Evolutionary conservation across 441 rosid genomes (phyloP).

Genomic region (Bruguiera hainesii): DNA sequence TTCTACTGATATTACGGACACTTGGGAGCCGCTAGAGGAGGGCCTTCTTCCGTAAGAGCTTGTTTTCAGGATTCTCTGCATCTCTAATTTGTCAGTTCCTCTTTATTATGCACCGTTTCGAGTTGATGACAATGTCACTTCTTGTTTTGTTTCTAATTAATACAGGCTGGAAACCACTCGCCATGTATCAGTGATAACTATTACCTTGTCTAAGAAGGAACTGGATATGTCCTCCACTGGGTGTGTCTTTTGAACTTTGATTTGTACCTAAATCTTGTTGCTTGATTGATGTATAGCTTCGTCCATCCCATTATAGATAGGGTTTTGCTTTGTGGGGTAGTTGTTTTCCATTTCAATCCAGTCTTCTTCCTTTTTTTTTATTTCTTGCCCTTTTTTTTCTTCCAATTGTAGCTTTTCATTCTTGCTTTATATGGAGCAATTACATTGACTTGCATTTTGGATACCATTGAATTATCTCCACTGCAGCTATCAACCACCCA

Average conservation of each 20-base stretch:
- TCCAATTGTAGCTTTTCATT: no score
- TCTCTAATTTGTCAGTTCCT: neutral
- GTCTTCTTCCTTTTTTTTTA: no score
- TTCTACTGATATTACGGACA: slow-evolving; percentile 45
- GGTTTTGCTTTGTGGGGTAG: no score
- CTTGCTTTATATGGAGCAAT: no score
- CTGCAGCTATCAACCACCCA: slow-evolving; percentile 44
- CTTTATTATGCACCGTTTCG: neutral
- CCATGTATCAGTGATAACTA: slow-evolving; percentile 46
- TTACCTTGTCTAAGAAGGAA: slow-evolving; percentile 41
- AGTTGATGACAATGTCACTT: neutral
- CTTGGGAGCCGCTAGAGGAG: slow-evolving; percentile 55
- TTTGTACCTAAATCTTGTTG: neutral
- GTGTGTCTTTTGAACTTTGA: slow-evolving; percentile 17
- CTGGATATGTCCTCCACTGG: slow-evolving; percentile 39
- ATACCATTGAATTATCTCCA: neutral
- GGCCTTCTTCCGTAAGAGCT: slow-evolving; percentile 48
- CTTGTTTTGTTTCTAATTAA: neutral
- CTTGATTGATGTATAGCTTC: neutral
- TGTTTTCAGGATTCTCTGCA: neutral
- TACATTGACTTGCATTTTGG: neutral
- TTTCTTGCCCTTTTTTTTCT: no score
- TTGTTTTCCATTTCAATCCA: no score
- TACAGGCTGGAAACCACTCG: slow-evolving; percentile 47
- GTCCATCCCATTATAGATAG: neutral